A percentile compares a stretch with the other conserved stretches of the same genome.
phyloP scores from a whole-genome alignment of 176 grass and related monocot genomes.

The Aegilops speltoides region DNA sequence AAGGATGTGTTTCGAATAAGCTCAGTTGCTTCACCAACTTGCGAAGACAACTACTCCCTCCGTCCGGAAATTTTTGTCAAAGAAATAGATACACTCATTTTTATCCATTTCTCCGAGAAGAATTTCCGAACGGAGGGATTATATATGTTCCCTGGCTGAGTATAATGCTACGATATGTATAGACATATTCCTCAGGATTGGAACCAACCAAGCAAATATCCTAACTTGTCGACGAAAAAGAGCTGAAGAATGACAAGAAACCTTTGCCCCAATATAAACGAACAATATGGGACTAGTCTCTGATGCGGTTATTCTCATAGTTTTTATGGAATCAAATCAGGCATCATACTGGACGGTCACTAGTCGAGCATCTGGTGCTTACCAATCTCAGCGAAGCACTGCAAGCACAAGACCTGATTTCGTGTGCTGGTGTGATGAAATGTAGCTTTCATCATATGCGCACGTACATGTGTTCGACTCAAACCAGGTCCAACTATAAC shows the following conservation, averaged over 20 bases:
- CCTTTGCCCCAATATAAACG: not conserved
- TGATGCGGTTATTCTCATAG: slow-evolving; percentile 20
- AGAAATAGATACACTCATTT: too few relatives aligned
- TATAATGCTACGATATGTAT: slow-evolving; percentile 19
- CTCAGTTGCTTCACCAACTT: slow-evolving; percentile 9
- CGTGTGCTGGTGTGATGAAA: not conserved
- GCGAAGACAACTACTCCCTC: not conserved
- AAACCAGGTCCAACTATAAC: not conserved
- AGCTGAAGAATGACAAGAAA: not conserved
- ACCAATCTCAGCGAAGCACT: slow-evolving; percentile 36
- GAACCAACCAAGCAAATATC: not conserved
- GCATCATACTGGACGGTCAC: not conserved
- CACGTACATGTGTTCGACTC: not conserved
- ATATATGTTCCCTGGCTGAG: not conserved
- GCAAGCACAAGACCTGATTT: slow-evolving; percentile 26
- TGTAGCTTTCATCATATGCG: not conserved
- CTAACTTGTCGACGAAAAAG: not conserved
- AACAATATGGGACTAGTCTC: slow-evolving; percentile 7
- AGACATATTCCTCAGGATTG: not conserved
- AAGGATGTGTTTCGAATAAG: slow-evolving; percentile 9
- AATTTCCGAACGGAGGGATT: too few relatives aligned
- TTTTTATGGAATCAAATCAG: not conserved
- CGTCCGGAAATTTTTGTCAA: too few relatives aligned
- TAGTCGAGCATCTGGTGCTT: slow-evolving; percentile 26
- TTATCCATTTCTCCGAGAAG: too few relatives aligned